Conservation (phyloP, 2,329 filamentous ascomycete genomes). For the Cadophora sp. region DNA sequence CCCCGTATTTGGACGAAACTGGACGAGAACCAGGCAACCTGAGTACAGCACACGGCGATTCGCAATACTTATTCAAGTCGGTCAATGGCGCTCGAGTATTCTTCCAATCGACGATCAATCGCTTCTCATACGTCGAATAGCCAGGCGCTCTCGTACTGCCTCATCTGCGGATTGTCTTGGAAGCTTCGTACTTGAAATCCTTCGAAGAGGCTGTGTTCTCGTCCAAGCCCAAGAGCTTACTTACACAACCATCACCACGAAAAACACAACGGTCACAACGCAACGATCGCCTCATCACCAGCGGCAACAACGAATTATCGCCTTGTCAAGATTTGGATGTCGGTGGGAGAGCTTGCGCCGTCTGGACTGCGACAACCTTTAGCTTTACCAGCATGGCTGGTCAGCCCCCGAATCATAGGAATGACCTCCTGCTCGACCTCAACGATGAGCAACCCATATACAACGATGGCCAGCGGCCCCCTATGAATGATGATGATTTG, state of each 20-base stretch:
- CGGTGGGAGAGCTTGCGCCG: conserved; percentile 32
- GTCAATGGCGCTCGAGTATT: conserved; percentile 29
- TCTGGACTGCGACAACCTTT: conserved; percentile 38
- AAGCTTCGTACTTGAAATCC: conserved; percentile 29
- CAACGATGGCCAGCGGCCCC: conserved; percentile 75
- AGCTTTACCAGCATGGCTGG: conserved; percentile 63
- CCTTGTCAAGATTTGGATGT: conserved; percentile 27
- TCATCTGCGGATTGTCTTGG: conserved; percentile 21
- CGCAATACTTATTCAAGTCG: conserved; percentile 5
- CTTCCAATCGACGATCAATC: conserved; percentile 1
- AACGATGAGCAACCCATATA: conserved; percentile 76
- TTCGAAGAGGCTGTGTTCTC: conserved; percentile 31
- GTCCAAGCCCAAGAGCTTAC: conserved; percentile 24
- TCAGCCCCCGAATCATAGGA: conserved; percentile 53
- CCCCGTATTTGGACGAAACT: conserved; percentile 1
- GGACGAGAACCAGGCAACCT: conserved; percentile 1
- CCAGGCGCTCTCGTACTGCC: conserved; percentile 9
- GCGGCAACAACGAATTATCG: background rate
- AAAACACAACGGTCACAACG: conserved; percentile 16
- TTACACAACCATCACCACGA: conserved; percentile 16
- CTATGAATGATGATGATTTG: conserved; percentile 82
- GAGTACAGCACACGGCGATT: conserved; percentile 4
- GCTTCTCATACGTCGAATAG: conserved; percentile 8
- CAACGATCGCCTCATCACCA: background rate
- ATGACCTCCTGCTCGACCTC: conserved; percentile 76